Evolutionary conservation across 2,329 filamentous ascomycete genomes (phyloP).

Genomic region (Venturia asperata): DNA sequence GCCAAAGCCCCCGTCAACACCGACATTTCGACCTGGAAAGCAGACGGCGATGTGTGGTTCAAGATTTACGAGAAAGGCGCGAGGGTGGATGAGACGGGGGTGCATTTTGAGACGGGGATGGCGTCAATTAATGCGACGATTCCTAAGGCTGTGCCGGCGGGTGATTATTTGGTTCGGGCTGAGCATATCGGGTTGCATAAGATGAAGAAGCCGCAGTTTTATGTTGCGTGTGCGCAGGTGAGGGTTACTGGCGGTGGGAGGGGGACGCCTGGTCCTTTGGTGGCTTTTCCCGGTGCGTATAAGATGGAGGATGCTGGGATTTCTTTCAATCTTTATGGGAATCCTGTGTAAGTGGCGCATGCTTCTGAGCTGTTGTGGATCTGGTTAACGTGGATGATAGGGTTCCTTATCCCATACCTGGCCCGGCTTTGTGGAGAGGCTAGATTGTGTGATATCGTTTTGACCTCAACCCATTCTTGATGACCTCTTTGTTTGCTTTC

Average conservation of each 20-base stretch:
- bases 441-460: not conserved
- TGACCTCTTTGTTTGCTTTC: not conserved
- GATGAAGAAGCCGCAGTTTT: constrained; percentile 37
- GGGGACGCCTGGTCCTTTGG: constrained; percentile 33
- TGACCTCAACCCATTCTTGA: not conserved
- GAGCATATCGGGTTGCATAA: constrained; percentile 45
- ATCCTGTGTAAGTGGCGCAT: not conserved
- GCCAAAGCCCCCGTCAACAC: constrained; percentile 31
- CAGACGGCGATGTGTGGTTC: constrained; percentile 32
- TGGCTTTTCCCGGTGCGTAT: constrained; percentile 39
- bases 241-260: constrained; percentile 35
- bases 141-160: constrained; percentile 34
- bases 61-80: constrained; percentile 28
- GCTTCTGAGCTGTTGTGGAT: not conserved
- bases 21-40: constrained; percentile 28
- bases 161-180: constrained; percentile 40
- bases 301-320: constrained; percentile 29
- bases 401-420: constrained; percentile 17
- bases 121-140: constrained; percentile 28
- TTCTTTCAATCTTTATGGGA: constrained; percentile 29
- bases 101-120: constrained; percentile 16
- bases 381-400: not conserved
- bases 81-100: not conserved
- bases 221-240: constrained; percentile 42
- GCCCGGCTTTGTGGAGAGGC: constrained; percentile 17